These are phyloP conservation scores for Ogataea nakhonphanomensis DNA, from an alignment of 805 yeast genomes.

Conservation along the genomic window DNA sequence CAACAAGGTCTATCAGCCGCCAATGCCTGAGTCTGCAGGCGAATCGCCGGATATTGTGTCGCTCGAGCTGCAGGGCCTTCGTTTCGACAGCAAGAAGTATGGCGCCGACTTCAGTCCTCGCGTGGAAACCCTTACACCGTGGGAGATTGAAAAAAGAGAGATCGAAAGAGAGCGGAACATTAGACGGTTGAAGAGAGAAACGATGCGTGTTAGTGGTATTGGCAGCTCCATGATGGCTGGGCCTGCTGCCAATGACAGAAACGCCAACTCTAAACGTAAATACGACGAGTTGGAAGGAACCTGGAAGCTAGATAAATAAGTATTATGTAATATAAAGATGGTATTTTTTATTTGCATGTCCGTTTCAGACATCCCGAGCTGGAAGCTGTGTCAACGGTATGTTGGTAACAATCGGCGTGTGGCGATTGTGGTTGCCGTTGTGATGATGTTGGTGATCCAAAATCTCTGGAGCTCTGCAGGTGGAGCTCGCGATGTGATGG, in stretches of 20 bases:
- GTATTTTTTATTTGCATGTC: conserved; percentile 1
- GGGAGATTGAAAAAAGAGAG: conserved; percentile 93
- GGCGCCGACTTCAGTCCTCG: conserved; percentile 87
- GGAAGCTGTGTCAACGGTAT: conserved; percentile 2
- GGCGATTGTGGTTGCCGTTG: conserved; percentile 8
- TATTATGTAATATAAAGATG: conserved; percentile 4
- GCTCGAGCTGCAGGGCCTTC: conserved; percentile 43
- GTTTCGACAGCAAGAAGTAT: conserved; percentile 69
- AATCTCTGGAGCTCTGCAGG: conserved; percentile 2
- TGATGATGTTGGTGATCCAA: conserved; percentile 6
- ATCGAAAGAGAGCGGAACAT: conserved; percentile 90
- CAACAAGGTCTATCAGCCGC: conserved; percentile 32
- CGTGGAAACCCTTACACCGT: conserved; percentile 79
- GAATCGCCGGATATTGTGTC: conserved; percentile 11
- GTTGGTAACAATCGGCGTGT: conserved; percentile 7
- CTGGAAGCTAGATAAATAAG: conserved; percentile 19
- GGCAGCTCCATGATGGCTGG: conserved; percentile 28
- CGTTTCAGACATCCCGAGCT: not conserved
- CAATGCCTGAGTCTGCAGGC: conserved; percentile 15
- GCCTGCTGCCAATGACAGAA: conserved; percentile 6
- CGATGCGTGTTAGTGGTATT: conserved; percentile 62
- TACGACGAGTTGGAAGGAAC: conserved; percentile 38
- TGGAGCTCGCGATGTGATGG: not conserved
- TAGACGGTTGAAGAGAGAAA: conserved; percentile 89
- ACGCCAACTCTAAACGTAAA: conserved; percentile 26